Evolutionary conservation across 169 alveolate species (phyloP).

Genomic region (Haemoproteus tartakovskyi): DNA sequence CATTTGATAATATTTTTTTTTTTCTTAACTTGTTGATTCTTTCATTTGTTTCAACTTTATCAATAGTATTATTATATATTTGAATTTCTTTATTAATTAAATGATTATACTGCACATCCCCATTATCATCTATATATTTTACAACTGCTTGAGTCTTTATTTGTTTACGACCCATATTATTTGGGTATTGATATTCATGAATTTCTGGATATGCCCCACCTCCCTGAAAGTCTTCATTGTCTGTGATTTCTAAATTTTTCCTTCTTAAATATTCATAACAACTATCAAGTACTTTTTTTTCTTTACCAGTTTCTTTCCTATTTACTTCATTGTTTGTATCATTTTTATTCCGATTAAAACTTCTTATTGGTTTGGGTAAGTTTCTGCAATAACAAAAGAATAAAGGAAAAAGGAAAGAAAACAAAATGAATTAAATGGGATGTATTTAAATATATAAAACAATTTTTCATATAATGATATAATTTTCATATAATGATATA

Average conservation of each 20-base stretch:
- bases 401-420: not conserved
- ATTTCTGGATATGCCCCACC: constrained; percentile 85
- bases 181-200: constrained; percentile 79
- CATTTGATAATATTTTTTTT: constrained; percentile 73
- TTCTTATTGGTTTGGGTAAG: constrained; percentile 32
- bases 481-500: too few species aligned
- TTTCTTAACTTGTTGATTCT: constrained; percentile 38
- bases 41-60: constrained; percentile 49
- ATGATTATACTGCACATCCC: constrained; percentile 73
- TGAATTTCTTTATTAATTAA: constrained; percentile 67
- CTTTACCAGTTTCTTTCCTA: not conserved
- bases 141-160: constrained; percentile 20
- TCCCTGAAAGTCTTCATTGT: constrained; percentile 78
- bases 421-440: too few species aligned
- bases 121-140: constrained; percentile 68
- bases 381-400: constrained; percentile 1
- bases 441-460: too few species aligned
- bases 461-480: too few species aligned
- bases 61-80: constrained; percentile 19
- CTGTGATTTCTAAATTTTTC: constrained; percentile 70
- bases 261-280: constrained; percentile 67
- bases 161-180: constrained; percentile 71
- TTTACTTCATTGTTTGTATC: not conserved
- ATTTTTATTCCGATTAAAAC: not conserved
- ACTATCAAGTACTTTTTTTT: constrained; percentile 4